A percentile compares a stretch with the other conserved stretches of the same genome.
phyloP scores from a whole-genome alignment of 441 rosid species.

The Metrosideros polymorpha region DNA sequence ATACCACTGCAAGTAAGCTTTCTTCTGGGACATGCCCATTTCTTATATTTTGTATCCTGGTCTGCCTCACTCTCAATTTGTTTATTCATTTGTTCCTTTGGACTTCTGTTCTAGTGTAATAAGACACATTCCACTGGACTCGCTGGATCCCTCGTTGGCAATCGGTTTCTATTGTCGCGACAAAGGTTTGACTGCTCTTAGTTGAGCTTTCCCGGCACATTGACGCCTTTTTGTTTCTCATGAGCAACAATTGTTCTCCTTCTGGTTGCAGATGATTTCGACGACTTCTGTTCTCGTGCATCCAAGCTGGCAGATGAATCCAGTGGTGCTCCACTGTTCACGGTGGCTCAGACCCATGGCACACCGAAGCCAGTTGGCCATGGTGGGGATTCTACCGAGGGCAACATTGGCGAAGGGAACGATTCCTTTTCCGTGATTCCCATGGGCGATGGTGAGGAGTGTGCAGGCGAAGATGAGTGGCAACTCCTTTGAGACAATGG shows the following conservation, averaged over 20 bases:
- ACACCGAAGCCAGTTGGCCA: conserved; percentile 15
- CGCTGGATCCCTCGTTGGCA: conserved; percentile 82
- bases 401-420: conserved; percentile 6
- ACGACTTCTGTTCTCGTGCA: conserved; percentile 65
- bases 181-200: conserved; percentile 51
- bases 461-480: conserved; percentile 60
- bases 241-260: not conserved
- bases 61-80: not conserved
- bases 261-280: conserved; percentile 54
- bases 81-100: not conserved
- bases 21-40: conserved; percentile 1
- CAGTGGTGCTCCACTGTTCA: conserved; percentile 83
- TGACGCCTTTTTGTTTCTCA: not conserved
- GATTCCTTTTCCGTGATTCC: conserved; percentile 17
- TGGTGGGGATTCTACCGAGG: conserved; percentile 1
- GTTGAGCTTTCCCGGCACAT: not conserved
- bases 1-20: conserved; percentile 78
- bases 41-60: not conserved
- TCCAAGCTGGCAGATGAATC: conserved; percentile 75
- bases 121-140: conserved; percentile 59
- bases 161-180: conserved; percentile 82
- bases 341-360: conserved; percentile 45
- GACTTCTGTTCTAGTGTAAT: conserved; percentile 29
- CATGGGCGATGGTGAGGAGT: conserved; percentile 16
- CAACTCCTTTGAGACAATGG: conserved; percentile 48